phyloP scores from a whole-genome alignment of 164 flowering plant species.

The Macadamia tetraphylla region DNA sequence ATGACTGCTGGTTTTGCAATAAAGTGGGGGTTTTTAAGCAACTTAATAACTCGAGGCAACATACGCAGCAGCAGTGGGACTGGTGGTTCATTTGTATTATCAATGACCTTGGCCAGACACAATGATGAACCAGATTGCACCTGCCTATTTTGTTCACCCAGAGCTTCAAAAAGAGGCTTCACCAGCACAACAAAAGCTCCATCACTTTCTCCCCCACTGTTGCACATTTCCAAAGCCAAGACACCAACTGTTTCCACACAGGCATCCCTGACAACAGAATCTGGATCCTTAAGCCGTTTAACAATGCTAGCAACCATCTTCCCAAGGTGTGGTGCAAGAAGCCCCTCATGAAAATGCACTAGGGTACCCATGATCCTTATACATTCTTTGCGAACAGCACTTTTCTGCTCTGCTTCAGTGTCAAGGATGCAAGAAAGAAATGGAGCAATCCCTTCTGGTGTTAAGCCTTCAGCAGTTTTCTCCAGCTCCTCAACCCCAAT shows the following conservation, averaged over 20 bases:
- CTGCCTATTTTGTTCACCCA: conserved; percentile 82
- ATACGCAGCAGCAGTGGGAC: conserved; percentile 50
- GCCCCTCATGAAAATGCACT: conserved; percentile 44
- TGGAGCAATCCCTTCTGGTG: conserved; percentile 53
- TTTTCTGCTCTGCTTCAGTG: conserved; percentile 67
- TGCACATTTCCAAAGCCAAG: conserved; percentile 54
- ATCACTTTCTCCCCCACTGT: conserved; percentile 30
- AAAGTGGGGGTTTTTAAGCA: conserved; percentile 76
- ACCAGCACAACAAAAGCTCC: conserved; percentile 54
- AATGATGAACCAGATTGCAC: conserved; percentile 78
- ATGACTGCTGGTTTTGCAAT: conserved; percentile 84
- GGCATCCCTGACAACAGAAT: conserved; percentile 77
- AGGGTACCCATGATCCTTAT: conserved; percentile 62
- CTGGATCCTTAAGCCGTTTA: conserved; percentile 79
- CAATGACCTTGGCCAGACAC: conserved; percentile 73
- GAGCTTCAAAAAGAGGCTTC: conserved; percentile 83
- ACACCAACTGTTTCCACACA: conserved; percentile 73
- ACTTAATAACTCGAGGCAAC: conserved; percentile 57
- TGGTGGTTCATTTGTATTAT: conserved; percentile 55
- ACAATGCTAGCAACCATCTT: conserved; percentile 70
- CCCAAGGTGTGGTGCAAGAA: conserved; percentile 46
- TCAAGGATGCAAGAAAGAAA: conserved; percentile 76
- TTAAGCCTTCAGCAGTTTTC: conserved; percentile 53
- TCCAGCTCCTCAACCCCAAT: conserved; percentile 77
- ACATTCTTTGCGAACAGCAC: conserved; percentile 75